Evolutionary conservation across 1,284 basidiomycete species (phyloP), one percentile per base, ranked within the genome.

Genomic region (Cryptococcus sp.): DNA sequence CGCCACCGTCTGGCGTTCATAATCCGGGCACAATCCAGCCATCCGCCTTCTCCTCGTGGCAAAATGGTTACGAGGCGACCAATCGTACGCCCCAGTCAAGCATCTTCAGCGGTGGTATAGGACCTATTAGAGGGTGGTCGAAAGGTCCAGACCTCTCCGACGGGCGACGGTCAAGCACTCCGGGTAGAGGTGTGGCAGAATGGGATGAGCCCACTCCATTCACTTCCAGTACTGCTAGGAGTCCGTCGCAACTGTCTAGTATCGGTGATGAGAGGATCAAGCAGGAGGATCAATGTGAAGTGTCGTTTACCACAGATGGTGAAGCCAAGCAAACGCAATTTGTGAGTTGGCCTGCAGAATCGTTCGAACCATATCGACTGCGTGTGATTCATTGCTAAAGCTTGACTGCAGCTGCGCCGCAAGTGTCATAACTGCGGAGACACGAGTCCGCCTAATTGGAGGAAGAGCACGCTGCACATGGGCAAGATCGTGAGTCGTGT

Each of bases 261-360:
- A 45, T n/a, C 10, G 42, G 22, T 5, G 22, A 45, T 22, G 42
- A 22, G 42, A 22, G 25, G 20, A 6, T 48, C 19, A 23, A 30
- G 47, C 8, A 22, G 20, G 25, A 17, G 20, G 25, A 23, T 10
- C 8, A 6, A 22, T 30, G 39, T 5, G 50, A 23, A 22, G 22
- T 51, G 11, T 17, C n/a, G 19, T 51, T 42, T 51, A 53, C 51
- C 13, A 41, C 39, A 11, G 51, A 53, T 23, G 40, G 40, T 3
- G 51, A 53, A 25, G 22, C 45, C 22, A 53, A 53, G 38, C 51
- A 53, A 22, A 53, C 51, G 8, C 13, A 13, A n/a, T n/a, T 30
- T 2, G 51, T 53, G 41, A 43, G 51, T 53, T 10, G n/a, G 15
- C 15, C 10, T 5, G 11, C 15, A n/a, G 10, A 1, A 6, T n/a